Evolutionary conservation across 148 eudicot genomes (phyloP).

Genomic region (Rhododendron mucronatum): DNA sequence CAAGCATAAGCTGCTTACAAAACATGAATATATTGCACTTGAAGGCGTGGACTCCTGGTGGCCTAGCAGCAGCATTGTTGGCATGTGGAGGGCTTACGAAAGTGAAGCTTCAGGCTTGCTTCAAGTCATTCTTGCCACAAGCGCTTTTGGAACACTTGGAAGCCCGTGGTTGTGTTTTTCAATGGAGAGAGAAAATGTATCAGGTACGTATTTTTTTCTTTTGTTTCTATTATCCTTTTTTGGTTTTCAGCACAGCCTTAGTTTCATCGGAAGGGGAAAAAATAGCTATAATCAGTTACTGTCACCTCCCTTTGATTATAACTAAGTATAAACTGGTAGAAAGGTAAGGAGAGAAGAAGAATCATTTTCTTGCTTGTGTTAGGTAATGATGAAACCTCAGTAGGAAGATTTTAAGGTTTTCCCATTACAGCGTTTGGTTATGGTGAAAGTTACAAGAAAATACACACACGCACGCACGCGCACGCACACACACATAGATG

Average conservation of each 20-base stretch:
- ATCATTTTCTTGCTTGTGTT: background rate
- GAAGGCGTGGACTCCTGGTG: constrained; percentile 63
- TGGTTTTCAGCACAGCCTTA: background rate
- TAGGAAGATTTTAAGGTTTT: too few relatives aligned
- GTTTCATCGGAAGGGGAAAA: background rate
- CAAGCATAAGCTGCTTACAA: constrained; percentile 77
- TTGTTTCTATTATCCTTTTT: background rate
- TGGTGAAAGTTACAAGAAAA: too few relatives aligned
- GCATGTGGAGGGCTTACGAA: constrained; percentile 83
- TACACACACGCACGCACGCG: too few relatives aligned
- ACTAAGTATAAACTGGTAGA: background rate
- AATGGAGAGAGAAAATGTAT: constrained; percentile 68
- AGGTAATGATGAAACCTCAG: background rate
- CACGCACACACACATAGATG: rapidly evolving
- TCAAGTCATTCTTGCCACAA: constrained; percentile 52
- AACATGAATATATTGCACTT: constrained; percentile 65
- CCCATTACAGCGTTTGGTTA: too few relatives aligned
- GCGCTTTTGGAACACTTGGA: constrained; percentile 57
- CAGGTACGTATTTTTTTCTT: constrained; percentile 42
- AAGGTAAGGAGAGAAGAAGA: background rate
- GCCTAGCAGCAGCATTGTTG: constrained; percentile 68
- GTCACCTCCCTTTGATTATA: background rate
- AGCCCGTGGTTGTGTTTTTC: constrained; percentile 74
- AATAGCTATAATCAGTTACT: background rate
- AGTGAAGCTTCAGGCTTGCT: constrained; percentile 71